Percentiles rank a stretch among this genome's conserved stretches.
Evolutionary conservation across 164 flowering plant genomes (phyloP).

Genomic region (Nymphaea thermarum): DNA sequence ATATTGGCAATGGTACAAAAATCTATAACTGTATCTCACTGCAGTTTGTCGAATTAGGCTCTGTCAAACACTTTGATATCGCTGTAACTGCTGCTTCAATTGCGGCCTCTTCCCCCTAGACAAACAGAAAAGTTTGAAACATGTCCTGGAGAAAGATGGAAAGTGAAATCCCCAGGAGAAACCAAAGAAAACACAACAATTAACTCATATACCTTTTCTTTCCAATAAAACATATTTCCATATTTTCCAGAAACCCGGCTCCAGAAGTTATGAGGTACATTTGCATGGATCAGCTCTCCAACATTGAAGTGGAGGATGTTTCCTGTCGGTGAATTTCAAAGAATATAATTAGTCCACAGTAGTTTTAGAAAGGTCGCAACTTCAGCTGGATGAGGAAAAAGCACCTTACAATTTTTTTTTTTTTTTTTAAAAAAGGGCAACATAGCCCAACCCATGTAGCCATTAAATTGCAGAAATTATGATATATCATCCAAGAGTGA

Average conservation of each 20-base stretch:
- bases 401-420: no score
- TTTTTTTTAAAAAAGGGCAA: no score
- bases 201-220: slow-evolving; percentile 55
- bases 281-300: slow-evolving; percentile 74
- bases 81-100: slow-evolving; percentile 92
- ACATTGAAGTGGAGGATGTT: slow-evolving; percentile 90
- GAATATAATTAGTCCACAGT: background rate
- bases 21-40: slow-evolving; percentile 51
- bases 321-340: slow-evolving; percentile 26
- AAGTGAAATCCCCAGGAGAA: background rate
- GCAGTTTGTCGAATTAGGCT: slow-evolving; percentile 75
- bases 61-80: slow-evolving; percentile 77
- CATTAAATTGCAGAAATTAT: no score
- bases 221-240: slow-evolving; percentile 96
- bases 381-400: no score
- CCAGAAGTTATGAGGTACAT: slow-evolving; percentile 95
- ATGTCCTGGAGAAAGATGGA: background rate
- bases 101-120: slow-evolving; percentile 93
- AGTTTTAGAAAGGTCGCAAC: no score
- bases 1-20: no score
- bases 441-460: no score
- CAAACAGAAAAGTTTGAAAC: background rate
- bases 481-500: no score
- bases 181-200: background rate
- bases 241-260: slow-evolving; percentile 88